A percentile compares a stretch with the other conserved stretches of the same genome.
Evolutionary conservation across 495 filamentous ascomycete species (phyloP).

Genomic region (Rusavskia elegans): DNA sequence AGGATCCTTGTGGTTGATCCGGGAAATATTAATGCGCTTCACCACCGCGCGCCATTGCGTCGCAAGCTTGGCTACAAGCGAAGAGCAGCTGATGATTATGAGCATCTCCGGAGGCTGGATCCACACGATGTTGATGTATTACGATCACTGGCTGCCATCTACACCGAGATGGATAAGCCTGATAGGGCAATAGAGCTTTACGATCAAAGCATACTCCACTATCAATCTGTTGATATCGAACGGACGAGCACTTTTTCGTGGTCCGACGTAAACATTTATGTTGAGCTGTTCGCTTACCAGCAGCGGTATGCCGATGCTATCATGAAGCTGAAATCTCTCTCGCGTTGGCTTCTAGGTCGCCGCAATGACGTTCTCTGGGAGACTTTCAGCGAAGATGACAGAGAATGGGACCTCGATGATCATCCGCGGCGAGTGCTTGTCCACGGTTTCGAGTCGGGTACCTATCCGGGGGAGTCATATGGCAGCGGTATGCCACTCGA

Average conservation of each 20-base stretch:
- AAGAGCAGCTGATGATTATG: constrained; percentile 47
- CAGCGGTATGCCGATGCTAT: constrained; percentile 49
- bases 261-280: constrained; percentile 71
- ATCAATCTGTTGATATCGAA: constrained; percentile 30
- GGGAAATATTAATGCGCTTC: constrained; percentile 39
- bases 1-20: constrained; percentile 47
- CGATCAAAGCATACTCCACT: constrained; percentile 38
- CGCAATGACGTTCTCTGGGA: constrained; percentile 68
- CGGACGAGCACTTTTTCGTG: constrained; percentile 48
- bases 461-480: constrained; percentile 45
- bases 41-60: constrained; percentile 42
- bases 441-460: constrained; percentile 35
- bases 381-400: constrained; percentile 55
- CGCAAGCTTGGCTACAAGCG: constrained; percentile 38
- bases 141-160: constrained; percentile 46
- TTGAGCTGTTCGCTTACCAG: constrained; percentile 56
- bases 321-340: constrained; percentile 46
- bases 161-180: constrained; percentile 40
- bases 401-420: constrained; percentile 77
- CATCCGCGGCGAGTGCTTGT: constrained; percentile 44
- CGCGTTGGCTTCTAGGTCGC: constrained; percentile 71
- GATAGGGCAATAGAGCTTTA: constrained; percentile 45
- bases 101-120: constrained; percentile 37
- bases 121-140: constrained; percentile 47
- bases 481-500: constrained; percentile 66